These are phyloP conservation scores for Ocimum tenuiflorum DNA, from an alignment of 257 asterid genomes.

Conservation along the genomic window DNA sequence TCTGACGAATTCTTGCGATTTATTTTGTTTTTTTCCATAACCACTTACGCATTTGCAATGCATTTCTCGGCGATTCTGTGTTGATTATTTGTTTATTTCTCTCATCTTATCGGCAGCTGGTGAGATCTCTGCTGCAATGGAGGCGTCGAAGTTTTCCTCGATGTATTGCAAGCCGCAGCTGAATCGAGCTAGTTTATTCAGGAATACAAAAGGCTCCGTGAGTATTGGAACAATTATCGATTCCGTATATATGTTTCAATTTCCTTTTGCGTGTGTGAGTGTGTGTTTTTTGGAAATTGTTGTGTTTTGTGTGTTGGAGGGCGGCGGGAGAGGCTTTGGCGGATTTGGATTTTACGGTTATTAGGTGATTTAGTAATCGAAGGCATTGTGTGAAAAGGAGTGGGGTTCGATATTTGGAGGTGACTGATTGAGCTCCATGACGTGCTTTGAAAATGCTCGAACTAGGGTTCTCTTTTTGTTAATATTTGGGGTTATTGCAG, in stretches of 20 bases:
- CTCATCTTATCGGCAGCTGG: too few species aligned
- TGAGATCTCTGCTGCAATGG: too few species aligned
- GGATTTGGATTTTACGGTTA: neutral
- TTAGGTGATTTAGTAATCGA: slow-evolving; percentile 6
- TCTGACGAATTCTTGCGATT: too few species aligned
- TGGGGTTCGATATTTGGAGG: neutral
- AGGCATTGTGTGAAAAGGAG: neutral
- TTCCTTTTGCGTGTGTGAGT: neutral
- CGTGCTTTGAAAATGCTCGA: neutral
- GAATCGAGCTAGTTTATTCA: too few species aligned
- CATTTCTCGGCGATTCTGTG: too few species aligned
- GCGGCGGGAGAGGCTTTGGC: neutral
- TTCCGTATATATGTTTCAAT: neutral
- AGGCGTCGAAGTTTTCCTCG: too few species aligned
- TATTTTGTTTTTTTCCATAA: too few species aligned
- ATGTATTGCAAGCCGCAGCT: too few species aligned
- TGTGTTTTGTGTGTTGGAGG: neutral
- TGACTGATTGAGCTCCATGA: neutral
- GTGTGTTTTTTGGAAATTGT: too few species aligned
- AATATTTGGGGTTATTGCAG: neutral
- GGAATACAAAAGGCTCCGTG: too few species aligned
- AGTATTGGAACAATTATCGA: neutral
- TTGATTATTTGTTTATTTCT: too few species aligned
- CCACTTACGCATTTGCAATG: too few species aligned
- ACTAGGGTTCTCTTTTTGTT: neutral